These are phyloP conservation scores for Mucor racemosus DNA, from an alignment of 371 early-diverging fungal genomes.

Conservation along the genomic window DNA sequence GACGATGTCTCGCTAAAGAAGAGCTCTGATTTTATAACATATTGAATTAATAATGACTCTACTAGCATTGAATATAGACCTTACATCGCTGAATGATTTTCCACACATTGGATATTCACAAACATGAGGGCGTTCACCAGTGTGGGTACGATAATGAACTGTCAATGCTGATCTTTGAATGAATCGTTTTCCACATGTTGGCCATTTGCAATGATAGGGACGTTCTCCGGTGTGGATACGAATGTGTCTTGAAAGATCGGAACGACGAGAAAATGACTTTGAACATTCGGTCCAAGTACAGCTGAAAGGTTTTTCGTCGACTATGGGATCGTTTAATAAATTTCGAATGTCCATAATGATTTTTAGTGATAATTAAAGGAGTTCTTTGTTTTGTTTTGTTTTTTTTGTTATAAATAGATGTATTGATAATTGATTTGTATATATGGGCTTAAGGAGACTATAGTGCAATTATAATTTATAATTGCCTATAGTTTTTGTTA, in stretches of 20 bases:
- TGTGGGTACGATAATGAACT: slow-evolving; percentile 79
- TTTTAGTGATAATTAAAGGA: background rate
- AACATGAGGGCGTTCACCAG: slow-evolving; percentile 80
- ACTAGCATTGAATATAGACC: slow-evolving; percentile 1
- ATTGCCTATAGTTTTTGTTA: background rate
- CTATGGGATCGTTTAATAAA: slow-evolving; percentile 42
- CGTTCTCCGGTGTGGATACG: slow-evolving; percentile 78
- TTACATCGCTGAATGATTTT: slow-evolving; percentile 66
- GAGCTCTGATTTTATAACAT: slow-evolving; percentile 35
- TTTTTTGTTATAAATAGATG: slow-evolving; percentile 12
- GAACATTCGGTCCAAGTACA: slow-evolving; percentile 70
- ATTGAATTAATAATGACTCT: background rate
- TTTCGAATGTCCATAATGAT: slow-evolving; percentile 52
- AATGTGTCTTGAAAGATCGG: slow-evolving; percentile 77
- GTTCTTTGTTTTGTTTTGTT: too few species aligned
- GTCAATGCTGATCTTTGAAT: slow-evolving; percentile 84
- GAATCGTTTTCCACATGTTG: slow-evolving; percentile 74
- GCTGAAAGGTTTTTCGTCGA: slow-evolving; percentile 54
- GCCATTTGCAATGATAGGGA: slow-evolving; percentile 68
- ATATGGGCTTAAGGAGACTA: background rate
- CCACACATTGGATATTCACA: slow-evolving; percentile 66
- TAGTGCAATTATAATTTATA: background rate
- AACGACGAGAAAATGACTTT: slow-evolving; percentile 81
- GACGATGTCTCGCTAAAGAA: slow-evolving; percentile 51
- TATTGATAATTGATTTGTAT: background rate